phyloP scores from a whole-genome alignment of 805 yeast genomes.

The Lachancea dasiensis region DNA sequence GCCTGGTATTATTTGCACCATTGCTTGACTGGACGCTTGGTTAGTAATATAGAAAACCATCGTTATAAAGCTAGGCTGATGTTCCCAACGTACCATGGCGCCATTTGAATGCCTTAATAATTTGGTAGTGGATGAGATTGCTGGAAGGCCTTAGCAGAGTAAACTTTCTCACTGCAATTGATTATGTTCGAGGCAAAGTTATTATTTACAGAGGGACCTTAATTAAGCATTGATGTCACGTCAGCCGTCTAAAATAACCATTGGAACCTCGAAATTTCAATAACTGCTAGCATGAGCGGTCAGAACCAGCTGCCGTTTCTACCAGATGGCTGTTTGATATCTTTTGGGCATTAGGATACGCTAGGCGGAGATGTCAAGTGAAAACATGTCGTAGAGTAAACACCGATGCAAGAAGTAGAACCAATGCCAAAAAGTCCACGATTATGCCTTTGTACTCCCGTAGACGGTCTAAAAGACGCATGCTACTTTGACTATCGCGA shows the following conservation, averaged over 20 bases:
- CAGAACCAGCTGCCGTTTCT: background rate
- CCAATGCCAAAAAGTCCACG: conserved; percentile 5
- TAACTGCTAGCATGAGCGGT: background rate
- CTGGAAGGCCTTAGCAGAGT: no score
- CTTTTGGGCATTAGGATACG: background rate
- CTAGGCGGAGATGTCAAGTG: no score
- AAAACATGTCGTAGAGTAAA: background rate
- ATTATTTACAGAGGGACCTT: no score
- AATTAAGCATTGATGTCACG: no score
- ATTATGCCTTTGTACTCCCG: conserved; percentile 11
- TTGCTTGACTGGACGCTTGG: conserved; percentile 18
- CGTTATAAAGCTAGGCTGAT: background rate
- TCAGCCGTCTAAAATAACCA: no score
- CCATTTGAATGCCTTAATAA: background rate
- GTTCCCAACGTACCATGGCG: conserved; percentile 3
- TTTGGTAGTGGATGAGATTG: background rate
- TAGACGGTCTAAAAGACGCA: conserved; percentile 15
- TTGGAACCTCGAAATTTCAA: no score
- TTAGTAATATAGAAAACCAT: background rate
- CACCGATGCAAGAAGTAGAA: background rate
- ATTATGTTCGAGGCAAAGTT: no score
- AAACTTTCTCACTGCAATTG: no score
- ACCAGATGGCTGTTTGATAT: background rate
- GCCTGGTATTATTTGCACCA: conserved; percentile 18
- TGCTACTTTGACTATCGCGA: conserved; percentile 15